These are phyloP conservation scores for Quercus ilex DNA, from an alignment of 306 rosid species.

Conservation along the genomic window DNA sequence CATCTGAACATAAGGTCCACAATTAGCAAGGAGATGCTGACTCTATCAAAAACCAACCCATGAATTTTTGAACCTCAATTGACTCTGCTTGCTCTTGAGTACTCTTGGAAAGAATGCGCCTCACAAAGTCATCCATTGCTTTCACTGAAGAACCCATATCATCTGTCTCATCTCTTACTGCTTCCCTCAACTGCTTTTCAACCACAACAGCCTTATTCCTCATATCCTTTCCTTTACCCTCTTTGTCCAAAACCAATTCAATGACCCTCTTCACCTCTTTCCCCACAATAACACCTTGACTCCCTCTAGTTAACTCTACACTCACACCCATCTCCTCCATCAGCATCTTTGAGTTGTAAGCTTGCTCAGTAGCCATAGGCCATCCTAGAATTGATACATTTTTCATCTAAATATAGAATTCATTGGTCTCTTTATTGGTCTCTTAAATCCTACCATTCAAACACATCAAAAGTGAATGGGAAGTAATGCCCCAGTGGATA, in stretches of 20 bases:
- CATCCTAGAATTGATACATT: conserved; percentile 33
- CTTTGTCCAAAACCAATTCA: conserved; percentile 33
- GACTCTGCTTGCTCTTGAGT: too few species aligned
- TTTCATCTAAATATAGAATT: too few species aligned
- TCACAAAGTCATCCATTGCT: conserved; percentile 40
- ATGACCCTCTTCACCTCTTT: conserved; percentile 49
- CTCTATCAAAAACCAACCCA: too few species aligned
- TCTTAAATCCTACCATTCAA: too few species aligned
- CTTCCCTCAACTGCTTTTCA: conserved; percentile 31
- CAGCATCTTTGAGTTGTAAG: conserved; percentile 61
- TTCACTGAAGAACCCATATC: conserved; percentile 31
- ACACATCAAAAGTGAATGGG: too few species aligned
- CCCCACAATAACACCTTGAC: conserved; percentile 25
- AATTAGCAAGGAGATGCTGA: too few species aligned
- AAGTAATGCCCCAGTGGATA: too few species aligned
- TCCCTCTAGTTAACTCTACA: conserved; percentile 50
- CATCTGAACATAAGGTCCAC: too few species aligned
- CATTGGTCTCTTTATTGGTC: too few species aligned
- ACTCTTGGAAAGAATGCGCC: conserved; percentile 1
- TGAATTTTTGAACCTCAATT: too few species aligned
- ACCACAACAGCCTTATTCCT: conserved; percentile 33
- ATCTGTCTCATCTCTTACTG: conserved; percentile 24
- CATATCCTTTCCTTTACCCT: conserved; percentile 51
- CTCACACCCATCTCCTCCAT: conserved; percentile 65
- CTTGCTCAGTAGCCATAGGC: conserved; percentile 80